These are phyloP conservation scores for Aurinia saxatilis DNA, from an alignment of 345 rosid genomes.

Conservation along the genomic window DNA sequence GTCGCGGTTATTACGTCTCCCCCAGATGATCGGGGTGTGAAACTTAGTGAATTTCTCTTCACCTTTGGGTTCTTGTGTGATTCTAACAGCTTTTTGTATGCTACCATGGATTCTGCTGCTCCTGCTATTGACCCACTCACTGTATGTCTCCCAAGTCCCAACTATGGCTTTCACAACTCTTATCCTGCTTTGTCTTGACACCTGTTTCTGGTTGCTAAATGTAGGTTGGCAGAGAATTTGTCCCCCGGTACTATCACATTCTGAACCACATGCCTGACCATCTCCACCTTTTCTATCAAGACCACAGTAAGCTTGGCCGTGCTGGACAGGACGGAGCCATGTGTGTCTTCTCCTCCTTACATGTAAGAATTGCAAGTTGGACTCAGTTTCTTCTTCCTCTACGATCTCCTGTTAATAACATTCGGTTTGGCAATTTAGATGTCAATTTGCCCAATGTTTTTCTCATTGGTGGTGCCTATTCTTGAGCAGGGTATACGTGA, in stretches of 20 bases:
- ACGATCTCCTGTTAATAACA: too few relatives aligned
- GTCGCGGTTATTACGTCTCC: background rate
- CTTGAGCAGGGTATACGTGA: constrained; percentile 56
- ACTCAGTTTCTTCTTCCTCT: background rate
- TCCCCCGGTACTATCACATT: constrained; percentile 41
- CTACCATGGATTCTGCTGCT: constrained; percentile 41
- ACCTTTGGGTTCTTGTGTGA: background rate
- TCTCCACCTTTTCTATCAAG: constrained; percentile 43
- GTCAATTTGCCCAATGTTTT: too few relatives aligned
- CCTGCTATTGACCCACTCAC: constrained; percentile 23
- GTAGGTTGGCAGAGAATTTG: constrained; percentile 46
- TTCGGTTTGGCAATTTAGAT: too few relatives aligned
- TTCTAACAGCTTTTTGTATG: background rate
- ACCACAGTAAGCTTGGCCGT: constrained; percentile 41
- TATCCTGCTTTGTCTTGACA: background rate
- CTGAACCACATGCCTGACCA: constrained; percentile 35
- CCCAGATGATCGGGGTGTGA: background rate
- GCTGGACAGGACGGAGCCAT: constrained; percentile 31
- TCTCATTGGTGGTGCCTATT: constrained; percentile 10
- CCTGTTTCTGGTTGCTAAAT: background rate
- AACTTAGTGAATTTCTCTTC: background rate
- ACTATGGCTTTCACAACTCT: background rate
- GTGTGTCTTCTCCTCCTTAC: constrained; percentile 27
- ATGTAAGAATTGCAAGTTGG: background rate
- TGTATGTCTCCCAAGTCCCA: constrained; percentile 3